A percentile compares a stretch with the other conserved stretches of the same genome.
Evolutionary conservation across 2,329 filamentous ascomycete species (phyloP).

Genomic region (Aspergillus sp.): DNA sequence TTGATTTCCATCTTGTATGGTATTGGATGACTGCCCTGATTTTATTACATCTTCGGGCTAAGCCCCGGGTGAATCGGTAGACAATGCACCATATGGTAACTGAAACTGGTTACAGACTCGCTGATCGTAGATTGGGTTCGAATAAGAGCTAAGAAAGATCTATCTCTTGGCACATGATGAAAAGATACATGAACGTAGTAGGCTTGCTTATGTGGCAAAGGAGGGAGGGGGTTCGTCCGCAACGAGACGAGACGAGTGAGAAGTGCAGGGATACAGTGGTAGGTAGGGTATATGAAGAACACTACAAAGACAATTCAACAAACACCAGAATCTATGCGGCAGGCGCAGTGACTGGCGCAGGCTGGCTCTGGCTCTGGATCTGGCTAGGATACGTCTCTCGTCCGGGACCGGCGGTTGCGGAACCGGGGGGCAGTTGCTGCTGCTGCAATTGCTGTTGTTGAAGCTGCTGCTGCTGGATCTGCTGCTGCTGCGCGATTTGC

Average conservation of each 20-base stretch:
- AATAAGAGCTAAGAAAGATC: neutral
- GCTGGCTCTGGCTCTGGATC: too few relatives aligned
- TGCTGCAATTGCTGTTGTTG: constrained; percentile 34
- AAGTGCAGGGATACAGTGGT: constrained; percentile 8
- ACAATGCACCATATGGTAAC: neutral
- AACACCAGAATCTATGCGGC: constrained; percentile 23
- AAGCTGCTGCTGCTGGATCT: constrained; percentile 39
- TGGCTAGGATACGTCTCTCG: constrained; percentile 22
- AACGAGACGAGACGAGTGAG: neutral
- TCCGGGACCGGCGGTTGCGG: constrained; percentile 34
- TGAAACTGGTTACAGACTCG: neutral
- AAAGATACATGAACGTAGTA: neutral
- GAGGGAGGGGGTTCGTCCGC: neutral
- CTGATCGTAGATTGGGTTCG: neutral
- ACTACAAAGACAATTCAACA: constrained; percentile 8
- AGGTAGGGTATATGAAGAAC: constrained; percentile 16
- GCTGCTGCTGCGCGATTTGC: constrained; percentile 41
- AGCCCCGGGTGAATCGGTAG: neutral
- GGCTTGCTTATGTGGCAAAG: neutral
- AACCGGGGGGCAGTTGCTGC: constrained; percentile 36
- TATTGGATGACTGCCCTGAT: neutral
- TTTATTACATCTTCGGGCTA: neutral
- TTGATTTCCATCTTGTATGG: neutral
- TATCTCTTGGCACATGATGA: neutral
- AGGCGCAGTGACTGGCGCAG: constrained; percentile 20